These are phyloP conservation scores for Syzygium oleosum DNA, from an alignment of 345 rosid genomes.

Conservation along the genomic window DNA sequence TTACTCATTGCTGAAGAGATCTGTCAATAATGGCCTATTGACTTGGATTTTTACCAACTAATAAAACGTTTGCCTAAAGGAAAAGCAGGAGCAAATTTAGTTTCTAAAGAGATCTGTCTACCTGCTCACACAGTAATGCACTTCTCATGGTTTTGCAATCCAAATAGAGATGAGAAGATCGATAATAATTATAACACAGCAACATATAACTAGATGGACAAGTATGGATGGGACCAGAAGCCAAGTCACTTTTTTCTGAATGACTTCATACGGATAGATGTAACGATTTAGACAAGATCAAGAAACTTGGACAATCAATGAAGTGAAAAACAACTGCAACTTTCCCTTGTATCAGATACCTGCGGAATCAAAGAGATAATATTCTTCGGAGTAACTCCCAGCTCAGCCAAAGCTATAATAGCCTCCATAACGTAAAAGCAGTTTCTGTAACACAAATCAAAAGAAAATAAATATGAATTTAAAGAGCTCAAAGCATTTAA, in stretches of 20 bases:
- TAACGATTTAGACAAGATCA: neutral
- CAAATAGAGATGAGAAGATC: neutral
- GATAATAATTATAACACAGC: neutral
- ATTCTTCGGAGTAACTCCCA: slow-evolving; percentile 85
- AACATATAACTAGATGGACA: neutral
- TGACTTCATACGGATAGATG: neutral
- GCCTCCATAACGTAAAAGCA: slow-evolving; percentile 87
- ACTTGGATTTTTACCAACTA: neutral
- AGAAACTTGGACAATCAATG: neutral
- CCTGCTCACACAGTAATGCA: neutral
- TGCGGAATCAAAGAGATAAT: slow-evolving; percentile 68
- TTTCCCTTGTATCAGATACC: slow-evolving; percentile 32
- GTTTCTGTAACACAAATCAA: slow-evolving; percentile 41
- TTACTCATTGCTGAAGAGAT: neutral
- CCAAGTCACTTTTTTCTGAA: neutral
- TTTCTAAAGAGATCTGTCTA: neutral
- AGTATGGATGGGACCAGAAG: neutral
- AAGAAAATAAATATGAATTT: neutral
- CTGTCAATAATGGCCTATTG: neutral
- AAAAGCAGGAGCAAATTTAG: neutral
- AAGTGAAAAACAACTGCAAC: neutral
- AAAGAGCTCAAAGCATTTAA: neutral
- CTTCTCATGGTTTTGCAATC: neutral
- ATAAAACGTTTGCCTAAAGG: neutral
- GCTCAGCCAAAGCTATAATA: slow-evolving; percentile 79